These are phyloP conservation scores for Cucurbita argyrosperma DNA, from an alignment of 306 rosid genomes.

Conservation along the genomic window DNA sequence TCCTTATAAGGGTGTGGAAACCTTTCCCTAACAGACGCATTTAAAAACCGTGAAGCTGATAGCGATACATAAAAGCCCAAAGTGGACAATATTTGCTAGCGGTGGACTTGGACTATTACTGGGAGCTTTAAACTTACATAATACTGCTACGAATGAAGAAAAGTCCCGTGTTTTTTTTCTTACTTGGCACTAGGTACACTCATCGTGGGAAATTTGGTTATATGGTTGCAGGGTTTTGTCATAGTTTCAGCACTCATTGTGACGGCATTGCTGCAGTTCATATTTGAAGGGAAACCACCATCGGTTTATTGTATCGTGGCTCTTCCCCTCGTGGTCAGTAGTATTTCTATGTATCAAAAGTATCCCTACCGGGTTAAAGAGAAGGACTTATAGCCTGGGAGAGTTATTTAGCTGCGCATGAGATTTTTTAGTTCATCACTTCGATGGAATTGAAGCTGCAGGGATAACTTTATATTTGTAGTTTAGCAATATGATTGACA, in stretches of 20 bases:
- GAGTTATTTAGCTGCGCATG: not conserved
- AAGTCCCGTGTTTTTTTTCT: too few species aligned
- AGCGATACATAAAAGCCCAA: too few species aligned
- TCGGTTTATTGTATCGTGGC: slow-evolving; percentile 68
- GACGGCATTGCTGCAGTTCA: slow-evolving; percentile 81
- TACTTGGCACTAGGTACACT: too few species aligned
- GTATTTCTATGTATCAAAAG: slow-evolving; percentile 81
- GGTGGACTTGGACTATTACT: too few species aligned
- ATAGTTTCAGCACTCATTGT: slow-evolving; percentile 84
- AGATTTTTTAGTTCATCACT: not conserved
- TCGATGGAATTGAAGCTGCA: slow-evolving; percentile 11
- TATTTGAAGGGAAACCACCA: slow-evolving; percentile 90
- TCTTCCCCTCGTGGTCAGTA: slow-evolving; percentile 69
- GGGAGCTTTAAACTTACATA: too few species aligned
- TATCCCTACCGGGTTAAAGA: slow-evolving; percentile 55
- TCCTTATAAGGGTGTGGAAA: too few species aligned
- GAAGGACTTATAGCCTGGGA: slow-evolving; percentile 38
- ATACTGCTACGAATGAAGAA: too few species aligned
- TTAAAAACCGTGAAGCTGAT: too few species aligned
- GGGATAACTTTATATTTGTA: not conserved
- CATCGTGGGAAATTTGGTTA: too few species aligned
- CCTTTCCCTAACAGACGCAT: too few species aligned
- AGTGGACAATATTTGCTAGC: too few species aligned
- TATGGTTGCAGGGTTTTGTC: slow-evolving; percentile 74
- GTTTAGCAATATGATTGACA: not conserved